Conservation (phyloP, 78 protist species). For the Andalucia godoyi region DNA sequence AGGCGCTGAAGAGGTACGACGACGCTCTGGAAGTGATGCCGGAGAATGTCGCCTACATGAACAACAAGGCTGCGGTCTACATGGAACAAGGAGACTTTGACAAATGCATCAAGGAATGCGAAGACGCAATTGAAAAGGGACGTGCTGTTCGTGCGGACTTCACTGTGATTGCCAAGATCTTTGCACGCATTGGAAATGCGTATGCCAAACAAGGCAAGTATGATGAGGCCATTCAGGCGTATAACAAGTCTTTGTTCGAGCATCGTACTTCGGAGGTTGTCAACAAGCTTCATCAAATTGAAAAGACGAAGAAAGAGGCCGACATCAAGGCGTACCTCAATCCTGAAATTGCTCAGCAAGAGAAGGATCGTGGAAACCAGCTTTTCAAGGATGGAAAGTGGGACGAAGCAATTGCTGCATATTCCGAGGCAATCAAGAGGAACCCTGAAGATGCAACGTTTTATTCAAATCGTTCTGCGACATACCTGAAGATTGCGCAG, state of each 20-base stretch:
- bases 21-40: conserved; percentile 40
- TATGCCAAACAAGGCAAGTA: conserved; percentile 8
- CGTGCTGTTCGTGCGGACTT: conserved; percentile 41
- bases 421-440: conserved; percentile 72
- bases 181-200: conserved; percentile 54
- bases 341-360: conserved; percentile 40
- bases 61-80: conserved; percentile 56
- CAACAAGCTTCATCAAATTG: neutral
- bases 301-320: conserved; percentile 24
- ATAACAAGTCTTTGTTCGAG: conserved; percentile 47
- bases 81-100: conserved; percentile 41
- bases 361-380: conserved; percentile 64
- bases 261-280: conserved; percentile 41
- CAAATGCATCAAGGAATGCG: conserved; percentile 28
- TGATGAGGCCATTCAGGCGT: conserved; percentile 41
- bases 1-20: conserved; percentile 44
- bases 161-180: conserved; percentile 28
- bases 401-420: conserved; percentile 53
- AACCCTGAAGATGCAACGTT: conserved; percentile 62
- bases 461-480: conserved; percentile 57
- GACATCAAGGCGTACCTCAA: conserved; percentile 41
- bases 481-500: conserved; percentile 46
- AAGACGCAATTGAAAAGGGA: conserved; percentile 43
- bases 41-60: conserved; percentile 32
- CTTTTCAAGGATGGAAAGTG: conserved; percentile 54